Evolutionary conservation across 1,284 basidiomycete genomes (phyloP).

Genomic region (Tremellales sp.): DNA sequence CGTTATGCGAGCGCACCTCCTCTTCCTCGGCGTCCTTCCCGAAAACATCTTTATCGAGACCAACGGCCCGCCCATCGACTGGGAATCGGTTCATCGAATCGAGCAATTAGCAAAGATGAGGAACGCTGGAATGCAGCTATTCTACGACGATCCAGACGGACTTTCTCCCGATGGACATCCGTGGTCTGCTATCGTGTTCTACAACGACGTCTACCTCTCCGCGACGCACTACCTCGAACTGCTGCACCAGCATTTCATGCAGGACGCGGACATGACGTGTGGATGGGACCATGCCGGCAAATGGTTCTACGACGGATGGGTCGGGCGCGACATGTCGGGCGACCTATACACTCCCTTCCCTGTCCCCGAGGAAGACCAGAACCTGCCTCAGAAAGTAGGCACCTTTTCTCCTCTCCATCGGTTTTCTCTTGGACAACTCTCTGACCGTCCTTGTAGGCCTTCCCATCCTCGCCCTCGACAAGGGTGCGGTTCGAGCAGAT

Average conservation of each 20-base stretch:
- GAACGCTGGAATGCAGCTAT: conserved; percentile 47
- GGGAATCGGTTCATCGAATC: conserved; percentile 46
- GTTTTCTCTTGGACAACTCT: conserved; percentile 12
- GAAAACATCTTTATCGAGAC: conserved; percentile 40
- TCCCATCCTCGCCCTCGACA: conserved; percentile 37
- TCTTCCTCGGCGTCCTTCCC: conserved; percentile 43
- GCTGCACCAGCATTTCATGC: conserved; percentile 46
- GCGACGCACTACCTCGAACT: conserved; percentile 50
- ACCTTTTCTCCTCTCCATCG: neutral
- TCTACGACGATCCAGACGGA: conserved; percentile 37
- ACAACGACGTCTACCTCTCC: conserved; percentile 51
- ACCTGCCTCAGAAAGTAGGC: conserved; percentile 43
- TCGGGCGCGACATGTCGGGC: conserved; percentile 48
- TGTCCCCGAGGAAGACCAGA: conserved; percentile 43
- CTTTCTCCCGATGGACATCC: conserved; percentile 40
- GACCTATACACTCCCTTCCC: conserved; percentile 44
- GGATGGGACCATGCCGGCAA: conserved; percentile 50
- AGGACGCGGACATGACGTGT: conserved; percentile 50
- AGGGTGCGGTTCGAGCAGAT: conserved; percentile 34
- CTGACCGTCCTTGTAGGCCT: conserved; percentile 27
- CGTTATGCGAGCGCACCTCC: conserved; percentile 38
- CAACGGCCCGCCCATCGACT: conserved; percentile 34
- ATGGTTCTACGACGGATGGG: conserved; percentile 52
- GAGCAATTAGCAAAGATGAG: conserved; percentile 47
- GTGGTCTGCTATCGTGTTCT: conserved; percentile 46